Evolutionary conservation across 2,329 filamentous ascomycete species (phyloP), one percentile per base, ranked within the genome.

Genomic region (Furcasterigmium sp.): DNA sequence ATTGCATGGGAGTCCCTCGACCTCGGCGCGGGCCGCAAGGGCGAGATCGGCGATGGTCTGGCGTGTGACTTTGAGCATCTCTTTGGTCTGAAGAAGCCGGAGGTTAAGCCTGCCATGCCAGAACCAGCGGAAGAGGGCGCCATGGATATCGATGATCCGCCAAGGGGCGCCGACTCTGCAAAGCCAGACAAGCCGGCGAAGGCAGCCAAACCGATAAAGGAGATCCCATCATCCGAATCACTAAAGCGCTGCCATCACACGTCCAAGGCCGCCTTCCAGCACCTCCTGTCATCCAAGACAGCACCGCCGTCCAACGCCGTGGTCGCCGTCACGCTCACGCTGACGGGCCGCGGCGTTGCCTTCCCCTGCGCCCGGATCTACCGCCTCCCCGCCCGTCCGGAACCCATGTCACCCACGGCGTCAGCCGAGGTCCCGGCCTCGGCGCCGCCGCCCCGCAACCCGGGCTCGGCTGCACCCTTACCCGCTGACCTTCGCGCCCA

Each of bases 1-100:
- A 68, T 81, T 1, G 83, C 84, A 45, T 97, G 85, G 78, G 75
- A 80, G 15, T 82, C 78, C 5, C 68, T 97, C 10, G 77, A 89
- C 52, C 68, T 96, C 9, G 87, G 88, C 0, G 75, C 77, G 30
- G 83, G 78, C 1, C 78, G 80, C 41, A 91, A 82, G 56, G 91
- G 91, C 2, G 93, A 97, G 60, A 57, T 95, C 25, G 93, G 93
- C 2, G 67, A 78, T 41, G 90, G 90, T 0, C 88, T 87, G 75
- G 79, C 81, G 9, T 95, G 87, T 63, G 88, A 95, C 56, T 95
- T 89, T 76, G 84, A 89, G 55, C 68, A 69, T 26, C 62, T 94
- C n/a, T 70, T 89, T 42, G 61, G 60, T 14, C 57, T 65, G n/a
- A 35, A 42, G 21, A 20, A n/a, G 23, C 10, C 19, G 7, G 7